These are phyloP conservation scores for Hypholoma fasciculare DNA, from an alignment of 768 basidiomycete species.

Conservation along the genomic window DNA sequence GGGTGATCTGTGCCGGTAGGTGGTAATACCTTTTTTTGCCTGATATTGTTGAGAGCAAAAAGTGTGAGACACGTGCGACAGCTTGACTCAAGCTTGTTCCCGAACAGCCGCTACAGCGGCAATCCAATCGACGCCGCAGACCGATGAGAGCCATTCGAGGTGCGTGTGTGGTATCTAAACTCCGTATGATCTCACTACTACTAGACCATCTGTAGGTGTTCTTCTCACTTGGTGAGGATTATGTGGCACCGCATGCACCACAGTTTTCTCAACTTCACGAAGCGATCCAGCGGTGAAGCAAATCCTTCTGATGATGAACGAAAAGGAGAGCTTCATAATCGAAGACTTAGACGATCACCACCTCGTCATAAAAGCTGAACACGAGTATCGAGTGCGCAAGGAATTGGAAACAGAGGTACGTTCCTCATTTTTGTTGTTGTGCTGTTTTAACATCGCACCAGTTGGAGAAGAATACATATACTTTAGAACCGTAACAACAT, in stretches of 20 bases:
- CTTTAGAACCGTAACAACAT: slow-evolving; percentile 42
- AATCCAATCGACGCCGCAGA: not conserved
- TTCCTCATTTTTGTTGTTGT: slow-evolving; percentile 2
- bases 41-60: not conserved
- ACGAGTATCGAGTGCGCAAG: slow-evolving; percentile 69
- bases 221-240: slow-evolving; percentile 63
- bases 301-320: slow-evolving; percentile 81
- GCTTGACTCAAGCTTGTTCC: slow-evolving; percentile 6
- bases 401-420: slow-evolving; percentile 78
- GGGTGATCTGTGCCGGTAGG: not conserved
- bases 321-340: slow-evolving; percentile 78
- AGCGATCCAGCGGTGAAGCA: slow-evolving; percentile 92
- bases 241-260: not conserved
- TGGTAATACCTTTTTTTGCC: too few relatives aligned
- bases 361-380: slow-evolving; percentile 80
- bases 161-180: slow-evolving; percentile 22
- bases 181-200: not conserved
- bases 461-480: slow-evolving; percentile 89
- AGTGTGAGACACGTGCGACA: slow-evolving; percentile 10
- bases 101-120: slow-evolving; percentile 10
- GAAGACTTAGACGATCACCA: slow-evolving; percentile 87
- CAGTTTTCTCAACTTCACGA: not conserved
- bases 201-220: slow-evolving; percentile 42
- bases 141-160: slow-evolving; percentile 69
- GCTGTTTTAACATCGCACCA: slow-evolving; percentile 24